Percentiles rank a stretch among this genome's conserved stretches.
phyloP scores from a whole-genome alignment of 768 basidiomycete genomes.

The Pleurotus djamor region DNA sequence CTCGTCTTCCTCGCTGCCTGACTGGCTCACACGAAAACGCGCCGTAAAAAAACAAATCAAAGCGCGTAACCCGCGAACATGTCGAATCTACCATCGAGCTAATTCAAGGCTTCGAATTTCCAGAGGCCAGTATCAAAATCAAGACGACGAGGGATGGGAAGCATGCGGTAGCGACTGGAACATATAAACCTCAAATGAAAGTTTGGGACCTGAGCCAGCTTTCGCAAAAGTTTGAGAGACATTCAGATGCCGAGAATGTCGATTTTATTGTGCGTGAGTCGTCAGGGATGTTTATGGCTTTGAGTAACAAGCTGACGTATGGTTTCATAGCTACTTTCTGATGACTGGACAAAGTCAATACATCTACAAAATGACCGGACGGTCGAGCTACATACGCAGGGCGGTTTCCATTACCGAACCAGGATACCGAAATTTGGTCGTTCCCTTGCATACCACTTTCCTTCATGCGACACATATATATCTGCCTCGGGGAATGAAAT shows the following conservation, averaged over 20 bases:
- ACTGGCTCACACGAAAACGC: constrained; percentile 85
- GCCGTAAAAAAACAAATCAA: constrained; percentile 61
- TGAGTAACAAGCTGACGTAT: constrained; percentile 4
- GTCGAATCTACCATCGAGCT: constrained; percentile 86
- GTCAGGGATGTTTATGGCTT: background rate
- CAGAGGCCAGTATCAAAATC: constrained; percentile 91
- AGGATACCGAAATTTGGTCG: constrained; percentile 95
- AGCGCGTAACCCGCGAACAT: constrained; percentile 67
- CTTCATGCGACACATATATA: constrained; percentile 88
- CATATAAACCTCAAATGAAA: constrained; percentile 96
- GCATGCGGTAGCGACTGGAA: constrained; percentile 92
- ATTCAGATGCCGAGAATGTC: constrained; percentile 95
- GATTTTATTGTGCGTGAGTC: constrained; percentile 92
- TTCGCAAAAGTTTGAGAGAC: constrained; percentile 92
- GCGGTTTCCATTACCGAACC: constrained; percentile 89
- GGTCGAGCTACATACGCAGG: constrained; percentile 91
- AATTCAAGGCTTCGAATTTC: constrained; percentile 95
- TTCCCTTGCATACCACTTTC: constrained; percentile 88
- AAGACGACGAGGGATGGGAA: constrained; percentile 91
- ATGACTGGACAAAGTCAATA: constrained; percentile 99
- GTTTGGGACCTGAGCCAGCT: constrained; percentile 95
- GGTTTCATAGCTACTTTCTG: constrained; percentile 74
- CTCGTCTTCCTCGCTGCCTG: constrained; percentile 89
- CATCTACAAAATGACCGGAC: constrained; percentile 97
- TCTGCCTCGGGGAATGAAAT: constrained; percentile 85